Evolutionary conservation across 1,284 basidiomycete genomes (phyloP).

Genomic region (Puccinia polysora): DNA sequence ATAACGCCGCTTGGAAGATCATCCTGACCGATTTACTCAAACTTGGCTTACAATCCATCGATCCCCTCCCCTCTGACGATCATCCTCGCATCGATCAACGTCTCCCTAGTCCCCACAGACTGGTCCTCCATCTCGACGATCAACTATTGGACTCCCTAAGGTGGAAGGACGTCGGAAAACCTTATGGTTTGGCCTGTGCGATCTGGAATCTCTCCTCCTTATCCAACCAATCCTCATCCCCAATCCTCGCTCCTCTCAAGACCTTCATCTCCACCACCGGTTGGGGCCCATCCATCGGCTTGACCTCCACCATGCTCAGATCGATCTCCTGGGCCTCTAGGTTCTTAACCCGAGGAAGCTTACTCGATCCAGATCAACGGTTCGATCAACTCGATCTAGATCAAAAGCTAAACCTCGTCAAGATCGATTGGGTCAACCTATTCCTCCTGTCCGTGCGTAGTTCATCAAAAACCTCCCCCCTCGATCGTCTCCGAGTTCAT

Average conservation of each 20-base stretch:
- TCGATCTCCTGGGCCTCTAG: conserved; percentile 31
- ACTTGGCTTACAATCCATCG: conserved; percentile 23
- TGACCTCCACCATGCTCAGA: conserved; percentile 1
- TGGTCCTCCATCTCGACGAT: conserved; percentile 38
- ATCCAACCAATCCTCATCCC: not conserved
- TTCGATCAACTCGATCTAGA: conserved; percentile 37
- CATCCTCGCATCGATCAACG: not conserved
- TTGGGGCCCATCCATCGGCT: conserved; percentile 13
- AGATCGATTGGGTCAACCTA: conserved; percentile 41
- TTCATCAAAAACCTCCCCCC: conserved; percentile 7
- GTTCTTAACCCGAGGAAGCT: conserved; percentile 1
- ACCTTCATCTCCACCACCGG: conserved; percentile 15
- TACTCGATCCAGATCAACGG: conserved; percentile 33
- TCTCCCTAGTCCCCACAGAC: not conserved
- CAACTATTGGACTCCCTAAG: conserved; percentile 12
- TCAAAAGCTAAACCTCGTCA: conserved; percentile 27
- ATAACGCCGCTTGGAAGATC: conserved; percentile 19
- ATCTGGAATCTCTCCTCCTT: conserved; percentile 22
- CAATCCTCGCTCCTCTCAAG: not conserved
- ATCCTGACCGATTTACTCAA: conserved; percentile 21
- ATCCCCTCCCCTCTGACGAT: not conserved
- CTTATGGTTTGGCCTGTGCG: conserved; percentile 28
- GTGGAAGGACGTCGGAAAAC: conserved; percentile 13
- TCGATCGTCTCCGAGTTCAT: not conserved
- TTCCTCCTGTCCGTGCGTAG: conserved; percentile 34